These are phyloP conservation scores for Naganishia friedmannii DNA, from an alignment of 768 basidiomycete genomes.

Conservation along the genomic window DNA sequence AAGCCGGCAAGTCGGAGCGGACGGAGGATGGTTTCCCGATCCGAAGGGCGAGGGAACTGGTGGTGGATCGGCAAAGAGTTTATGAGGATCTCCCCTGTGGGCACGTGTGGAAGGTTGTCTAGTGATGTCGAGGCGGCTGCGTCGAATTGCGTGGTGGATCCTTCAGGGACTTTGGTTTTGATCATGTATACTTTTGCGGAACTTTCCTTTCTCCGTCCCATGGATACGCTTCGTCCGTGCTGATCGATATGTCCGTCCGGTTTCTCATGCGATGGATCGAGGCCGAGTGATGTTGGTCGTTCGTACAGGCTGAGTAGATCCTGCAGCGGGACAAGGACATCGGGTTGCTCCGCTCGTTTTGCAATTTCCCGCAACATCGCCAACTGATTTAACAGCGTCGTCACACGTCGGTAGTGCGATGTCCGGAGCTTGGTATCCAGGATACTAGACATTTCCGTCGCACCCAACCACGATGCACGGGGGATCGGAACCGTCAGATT, in stretches of 20 bases:
- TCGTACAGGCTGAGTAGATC: conserved; percentile 37
- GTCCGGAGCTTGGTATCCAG: conserved; percentile 66
- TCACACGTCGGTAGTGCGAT: conserved; percentile 66
- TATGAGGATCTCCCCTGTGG: conserved; percentile 69
- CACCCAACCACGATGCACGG: conserved; percentile 67
- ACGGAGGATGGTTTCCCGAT: conserved; percentile 76
- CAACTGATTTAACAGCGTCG: conserved; percentile 44
- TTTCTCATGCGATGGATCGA: conserved; percentile 54
- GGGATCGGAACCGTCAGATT: conserved; percentile 62
- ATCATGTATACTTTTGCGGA: conserved; percentile 92
- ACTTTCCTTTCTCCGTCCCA: conserved; percentile 85
- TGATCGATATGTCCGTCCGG: conserved; percentile 66
- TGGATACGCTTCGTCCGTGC: conserved; percentile 77
- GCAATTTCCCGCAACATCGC: conserved; percentile 41
- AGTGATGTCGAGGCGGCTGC: background rate
- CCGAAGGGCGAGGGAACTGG: conserved; percentile 71
- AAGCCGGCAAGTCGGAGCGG: conserved; percentile 80
- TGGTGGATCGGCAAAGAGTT: conserved; percentile 76
- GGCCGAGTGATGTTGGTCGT: conserved; percentile 22
- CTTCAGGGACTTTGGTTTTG: conserved; percentile 33
- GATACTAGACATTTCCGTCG: conserved; percentile 60
- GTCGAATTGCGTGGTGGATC: conserved; percentile 6
- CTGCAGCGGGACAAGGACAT: conserved; percentile 34
- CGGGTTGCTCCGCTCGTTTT: conserved; percentile 36
- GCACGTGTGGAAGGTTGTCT: conserved; percentile 36